Base-by-base conservation (phyloP, 371 early-diverging fungal species). In the Mucor plumbeus region DNA sequence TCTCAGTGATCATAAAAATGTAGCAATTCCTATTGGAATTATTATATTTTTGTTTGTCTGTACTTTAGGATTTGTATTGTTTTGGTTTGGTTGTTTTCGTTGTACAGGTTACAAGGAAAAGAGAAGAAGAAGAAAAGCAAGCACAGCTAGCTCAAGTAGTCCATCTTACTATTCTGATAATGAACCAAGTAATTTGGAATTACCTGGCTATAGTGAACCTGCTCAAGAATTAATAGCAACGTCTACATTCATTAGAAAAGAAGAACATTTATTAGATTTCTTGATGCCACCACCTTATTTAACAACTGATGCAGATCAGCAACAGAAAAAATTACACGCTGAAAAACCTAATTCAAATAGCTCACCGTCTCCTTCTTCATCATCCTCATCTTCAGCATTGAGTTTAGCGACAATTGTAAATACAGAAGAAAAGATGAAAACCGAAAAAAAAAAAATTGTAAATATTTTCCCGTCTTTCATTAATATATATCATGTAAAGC, bases 1-100 rank as follows among this genome's bases (percentile, higher is more conserved):
- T 82, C 67, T 80, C 31, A 66, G 78, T 15, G 67, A 78, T 7
- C 77, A 87, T 60, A 68, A 75, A 19, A 14, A 65, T 0, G 80
- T 87, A 58, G 84, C 80, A 7, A 86, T 90, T 43, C 87, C 88
- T 1, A 75, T 88, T 1, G 83, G 76, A 5, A 70, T 74, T 26
- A 67, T 88, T 33, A 53, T 87, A 0, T 82, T 88, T 3, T 43
- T 91, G 9, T 39, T 83, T 7, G 0, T 87, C 0, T 61, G 85
- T 34, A 79, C 73, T 43, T 85, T 88, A 67, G 76, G 82, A 33
- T 79, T 78, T 70, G 77, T 81, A 59, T 80, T 83, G 59, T 66
- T 81, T 36, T 84, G 85, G 66, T 79, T 71, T 59, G 67, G 80
- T 1, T 69, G 76, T 33, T 73, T 71, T 26, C 70, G 76, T 17